Evolutionary conservation across 148 eudicot genomes (phyloP), one percentile per base, ranked within the genome.

Genomic region (Arbutus unedo): DNA sequence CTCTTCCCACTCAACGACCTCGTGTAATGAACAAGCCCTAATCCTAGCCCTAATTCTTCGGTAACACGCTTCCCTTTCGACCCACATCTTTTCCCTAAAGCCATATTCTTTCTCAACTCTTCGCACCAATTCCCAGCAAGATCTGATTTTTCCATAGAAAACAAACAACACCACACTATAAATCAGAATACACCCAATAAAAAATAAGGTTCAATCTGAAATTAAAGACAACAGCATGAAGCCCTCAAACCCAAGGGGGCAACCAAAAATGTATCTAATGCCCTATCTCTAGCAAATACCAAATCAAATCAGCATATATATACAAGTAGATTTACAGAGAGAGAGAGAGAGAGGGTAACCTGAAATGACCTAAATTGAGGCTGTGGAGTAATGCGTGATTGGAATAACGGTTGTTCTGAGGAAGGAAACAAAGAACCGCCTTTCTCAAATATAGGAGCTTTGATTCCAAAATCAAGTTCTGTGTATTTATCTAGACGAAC

Each of bases 1-100:
- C 98, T 85, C 68, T 94, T 94, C 71, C 98, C 90, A 71, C 97
- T 91, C 54, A 91, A 81, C 6, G 89, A 71, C 38, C 85, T 62
- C 51, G 82, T 82, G n/a, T 51, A 81, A 2, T 13, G 77, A 79
- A 86, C 85, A 57, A 18, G 74, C 10, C 87, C 91, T 3, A 78
- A 60, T 41, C 87, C 88, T 38, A 85, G 66, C 71, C 91, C 91
- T 60, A 79, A 67, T 5, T 79, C 85, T 73, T 76, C 89, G 73
- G 67, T 71, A 16, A 54, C 76, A 10, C 4, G 9, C 7, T 80
- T 31, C 59, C 6, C 57, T 14, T 49, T 80, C 38, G 76, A 71
- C 51, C 83, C 82, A 6, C 91, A 83, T 67, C 83, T 87, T 81
- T 87, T 90, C 44, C 87, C 87, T 85, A 89, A 82, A 43, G 89